Evolutionary conservation across 2,329 filamentous ascomycete genomes (phyloP), one percentile per base, ranked within the genome.

Genomic region (Hymenoscyphus fraxineus): DNA sequence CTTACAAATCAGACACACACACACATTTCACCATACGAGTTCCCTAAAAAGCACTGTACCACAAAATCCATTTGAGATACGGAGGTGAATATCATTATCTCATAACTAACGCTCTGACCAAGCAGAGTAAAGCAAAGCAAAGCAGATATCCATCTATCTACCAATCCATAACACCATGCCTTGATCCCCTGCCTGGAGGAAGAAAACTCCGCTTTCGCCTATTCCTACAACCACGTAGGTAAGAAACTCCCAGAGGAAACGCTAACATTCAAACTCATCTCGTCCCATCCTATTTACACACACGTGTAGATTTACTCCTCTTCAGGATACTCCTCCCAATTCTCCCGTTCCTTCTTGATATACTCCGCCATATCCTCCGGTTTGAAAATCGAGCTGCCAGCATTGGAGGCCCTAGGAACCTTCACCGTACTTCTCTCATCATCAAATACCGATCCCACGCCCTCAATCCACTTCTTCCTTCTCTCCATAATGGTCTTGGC

Each of bases 401-500:
- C 85, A 65, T 95, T 89, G 1, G 82, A 80, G 27, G 76, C 78
- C 1, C 87, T 80, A 16, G 93, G 92, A 54, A 97, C 88, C 63
- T 83, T 85, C 66, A 85, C 85, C 41, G 92, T 83, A 71, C 87
- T 66, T 16, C 61, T 89, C 71, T 93, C 92, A 71, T 91, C 91
- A 66, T 93, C 89, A 72, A 99, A 96, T 0, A 98, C 92, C 0
- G 92, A 90, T 0, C 93, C 92, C 69, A 99, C 96, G 47, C 87
- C 93, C 68, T 92, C 90, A 68, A 92, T 93, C 94, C 95, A 99
- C 70, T 93, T 87, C 74, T 87, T 85, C 63, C 93, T 85, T 65
- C 94, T 85, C 76, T 97, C 93, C 93, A 99, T 97, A 32, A 99
- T 82, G 56, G 88, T 94, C 75, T 93, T 88, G 3, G 95, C 95